phyloP scores from a whole-genome alignment of 129 eudicot species.

The Smallanthus sonchifolius region DNA sequence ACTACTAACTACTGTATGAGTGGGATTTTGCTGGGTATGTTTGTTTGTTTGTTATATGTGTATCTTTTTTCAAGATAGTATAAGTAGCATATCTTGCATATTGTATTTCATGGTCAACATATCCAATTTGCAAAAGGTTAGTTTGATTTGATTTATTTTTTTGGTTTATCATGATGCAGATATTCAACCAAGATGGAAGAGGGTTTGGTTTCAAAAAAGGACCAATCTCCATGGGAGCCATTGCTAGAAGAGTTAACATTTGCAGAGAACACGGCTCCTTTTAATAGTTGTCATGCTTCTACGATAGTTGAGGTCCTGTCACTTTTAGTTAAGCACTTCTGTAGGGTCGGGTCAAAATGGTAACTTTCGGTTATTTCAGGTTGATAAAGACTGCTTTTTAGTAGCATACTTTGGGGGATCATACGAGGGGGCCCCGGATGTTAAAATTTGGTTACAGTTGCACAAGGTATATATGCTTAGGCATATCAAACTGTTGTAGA shows the following conservation, averaged over 20 bases:
- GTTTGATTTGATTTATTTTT: not conserved
- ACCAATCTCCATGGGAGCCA: conserved; percentile 43
- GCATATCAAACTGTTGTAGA: not conserved
- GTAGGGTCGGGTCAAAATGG: not conserved
- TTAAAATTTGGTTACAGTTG: conserved; percentile 84
- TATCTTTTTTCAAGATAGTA: too few relatives aligned
- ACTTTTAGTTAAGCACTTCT: not conserved
- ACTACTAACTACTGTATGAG: too few relatives aligned
- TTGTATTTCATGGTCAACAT: not conserved
- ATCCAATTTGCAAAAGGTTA: not conserved
- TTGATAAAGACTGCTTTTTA: conserved; percentile 67
- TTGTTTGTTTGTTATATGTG: too few relatives aligned
- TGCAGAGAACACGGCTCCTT: conserved; percentile 61
- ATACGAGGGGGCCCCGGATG: conserved; percentile 84
- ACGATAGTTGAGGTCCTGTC: conserved; percentile 81
- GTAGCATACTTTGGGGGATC: conserved; percentile 97
- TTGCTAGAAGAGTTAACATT: conserved; percentile 76
- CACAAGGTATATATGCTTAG: conserved; percentile 46
- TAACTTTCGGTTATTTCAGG: conserved; percentile 35
- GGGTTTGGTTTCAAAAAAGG: conserved; percentile 14
- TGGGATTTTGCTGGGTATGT: too few relatives aligned
- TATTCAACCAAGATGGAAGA: conserved; percentile 13
- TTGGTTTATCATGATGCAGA: conserved; percentile 15
- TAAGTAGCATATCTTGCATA: too few relatives aligned
- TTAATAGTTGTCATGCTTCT: conserved; percentile 90